Evolutionary conservation across 352 stramenopile species (phyloP).

Genomic region (Pythium sukuiense): DNA sequence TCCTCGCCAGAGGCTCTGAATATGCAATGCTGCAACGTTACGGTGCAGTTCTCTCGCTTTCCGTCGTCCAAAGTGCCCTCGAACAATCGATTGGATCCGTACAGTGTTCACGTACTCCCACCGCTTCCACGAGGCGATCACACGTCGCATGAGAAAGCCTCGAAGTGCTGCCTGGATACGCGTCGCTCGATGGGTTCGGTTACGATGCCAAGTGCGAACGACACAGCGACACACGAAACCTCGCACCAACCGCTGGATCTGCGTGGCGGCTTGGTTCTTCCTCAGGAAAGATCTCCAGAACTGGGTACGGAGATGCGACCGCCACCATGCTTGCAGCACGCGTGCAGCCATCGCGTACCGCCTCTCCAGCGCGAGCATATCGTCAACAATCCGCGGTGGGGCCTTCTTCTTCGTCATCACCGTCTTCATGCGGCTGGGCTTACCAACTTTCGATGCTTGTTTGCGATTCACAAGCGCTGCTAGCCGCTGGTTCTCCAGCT

Average conservation of each 20-base stretch:
- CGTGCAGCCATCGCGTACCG: conserved; percentile 47
- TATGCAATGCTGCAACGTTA: conserved; percentile 45
- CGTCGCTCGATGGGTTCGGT: conserved; percentile 46
- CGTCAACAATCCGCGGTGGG: conserved; percentile 61
- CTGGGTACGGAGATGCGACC: conserved; percentile 32
- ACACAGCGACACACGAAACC: conserved; percentile 54
- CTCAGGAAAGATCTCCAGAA: conserved; percentile 52
- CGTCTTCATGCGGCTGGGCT: conserved; percentile 36
- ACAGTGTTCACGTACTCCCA: conserved; percentile 60
- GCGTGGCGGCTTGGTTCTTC: conserved; percentile 39
- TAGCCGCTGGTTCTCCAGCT: conserved; percentile 64
- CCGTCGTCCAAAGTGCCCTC: conserved; percentile 41
- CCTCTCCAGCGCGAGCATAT: conserved; percentile 70
- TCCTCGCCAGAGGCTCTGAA: conserved; percentile 69
- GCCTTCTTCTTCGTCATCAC: conserved; percentile 30
- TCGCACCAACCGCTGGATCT: conserved; percentile 56
- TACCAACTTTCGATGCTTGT: conserved; percentile 24
- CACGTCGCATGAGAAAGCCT: conserved; percentile 46
- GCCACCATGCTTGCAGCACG: conserved; percentile 64
- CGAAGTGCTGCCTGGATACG: conserved; percentile 64
- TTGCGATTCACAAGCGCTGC: conserved; percentile 21
- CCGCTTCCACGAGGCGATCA: conserved; percentile 47
- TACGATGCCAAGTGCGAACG: conserved; percentile 54
- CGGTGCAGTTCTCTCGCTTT: conserved; percentile 13
- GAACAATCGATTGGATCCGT: conserved; percentile 68